Evolutionary conservation across 2,329 filamentous ascomycete species (phyloP).

Genomic region (Claviceps fusiformis): DNA sequence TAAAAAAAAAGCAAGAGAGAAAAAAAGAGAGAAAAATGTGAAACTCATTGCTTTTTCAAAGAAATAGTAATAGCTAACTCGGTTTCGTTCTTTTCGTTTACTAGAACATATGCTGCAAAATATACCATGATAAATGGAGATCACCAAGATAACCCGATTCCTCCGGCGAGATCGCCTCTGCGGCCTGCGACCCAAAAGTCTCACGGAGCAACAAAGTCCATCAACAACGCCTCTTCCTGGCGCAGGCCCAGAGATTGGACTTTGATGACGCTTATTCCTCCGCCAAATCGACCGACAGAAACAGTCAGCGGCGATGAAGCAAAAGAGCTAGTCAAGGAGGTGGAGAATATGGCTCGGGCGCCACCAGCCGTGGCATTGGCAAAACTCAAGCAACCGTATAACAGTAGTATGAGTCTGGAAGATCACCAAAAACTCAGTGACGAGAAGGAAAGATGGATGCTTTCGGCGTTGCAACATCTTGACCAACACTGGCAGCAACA

Average conservation of each 20-base stretch:
- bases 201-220: neutral
- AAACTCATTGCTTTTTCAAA: too few relatives aligned
- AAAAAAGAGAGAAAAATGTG: too few relatives aligned
- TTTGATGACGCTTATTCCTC: neutral
- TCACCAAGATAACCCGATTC: neutral
- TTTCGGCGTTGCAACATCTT: constrained; percentile 39
- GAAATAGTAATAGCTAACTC: neutral
- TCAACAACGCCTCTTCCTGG: constrained; percentile 2
- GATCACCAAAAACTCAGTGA: constrained; percentile 12
- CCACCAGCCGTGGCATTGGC: constrained; percentile 7
- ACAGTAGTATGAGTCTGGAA: neutral
- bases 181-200: neutral
- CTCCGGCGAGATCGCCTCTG: constrained; percentile 2
- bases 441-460: constrained; percentile 34
- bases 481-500: constrained; percentile 16
- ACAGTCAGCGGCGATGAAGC: neutral
- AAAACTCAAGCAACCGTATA: constrained; percentile 7
- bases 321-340: neutral
- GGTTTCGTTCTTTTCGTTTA: neutral
- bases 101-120: neutral
- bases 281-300: neutral
- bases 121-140: neutral
- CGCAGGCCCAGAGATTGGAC: constrained; percentile 2
- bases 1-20: too few relatives aligned
- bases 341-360: constrained; percentile 7